phyloP scores from a whole-genome alignment of 805 yeast species.

The Nakazawaea wyomingensis region DNA sequence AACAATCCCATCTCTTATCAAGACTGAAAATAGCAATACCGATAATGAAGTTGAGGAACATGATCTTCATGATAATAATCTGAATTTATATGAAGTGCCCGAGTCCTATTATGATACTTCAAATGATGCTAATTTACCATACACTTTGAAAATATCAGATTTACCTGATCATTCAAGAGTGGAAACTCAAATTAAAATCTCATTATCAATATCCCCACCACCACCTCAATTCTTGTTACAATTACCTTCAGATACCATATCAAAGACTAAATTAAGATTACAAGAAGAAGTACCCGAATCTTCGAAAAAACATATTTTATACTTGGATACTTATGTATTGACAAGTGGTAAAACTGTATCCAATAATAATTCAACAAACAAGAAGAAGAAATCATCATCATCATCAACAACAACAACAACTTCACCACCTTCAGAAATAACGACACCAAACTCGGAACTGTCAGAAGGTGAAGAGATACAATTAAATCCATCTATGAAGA shows the following conservation, averaged over 20 bases:
- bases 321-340: conserved; percentile 77
- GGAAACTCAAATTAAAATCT: conserved; percentile 89
- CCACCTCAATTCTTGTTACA: conserved; percentile 71
- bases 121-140: conserved; percentile 32
- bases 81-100: conserved; percentile 20
- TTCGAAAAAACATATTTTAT: conserved; percentile 49
- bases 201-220: conserved; percentile 64
- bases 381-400: no score
- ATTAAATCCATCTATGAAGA: conserved; percentile 17
- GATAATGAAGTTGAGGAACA: no score
- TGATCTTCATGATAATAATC: background rate
- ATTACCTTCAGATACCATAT: conserved; percentile 80
- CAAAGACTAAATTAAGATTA: conserved; percentile 79
- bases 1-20: conserved; percentile 2
- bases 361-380: background rate
- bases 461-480: conserved; percentile 2
- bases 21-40: no score
- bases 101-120: conserved; percentile 20
- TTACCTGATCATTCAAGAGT: conserved; percentile 84
- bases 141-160: conserved; percentile 47
- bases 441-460: conserved; percentile 1
- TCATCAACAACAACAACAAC: no score
- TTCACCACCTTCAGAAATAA: conserved; percentile 6
- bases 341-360: conserved; percentile 32
- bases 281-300: conserved; percentile 42